These are phyloP conservation scores for Capsicum baccatum DNA, from an alignment of 257 asterid species.

Conservation along the genomic window DNA sequence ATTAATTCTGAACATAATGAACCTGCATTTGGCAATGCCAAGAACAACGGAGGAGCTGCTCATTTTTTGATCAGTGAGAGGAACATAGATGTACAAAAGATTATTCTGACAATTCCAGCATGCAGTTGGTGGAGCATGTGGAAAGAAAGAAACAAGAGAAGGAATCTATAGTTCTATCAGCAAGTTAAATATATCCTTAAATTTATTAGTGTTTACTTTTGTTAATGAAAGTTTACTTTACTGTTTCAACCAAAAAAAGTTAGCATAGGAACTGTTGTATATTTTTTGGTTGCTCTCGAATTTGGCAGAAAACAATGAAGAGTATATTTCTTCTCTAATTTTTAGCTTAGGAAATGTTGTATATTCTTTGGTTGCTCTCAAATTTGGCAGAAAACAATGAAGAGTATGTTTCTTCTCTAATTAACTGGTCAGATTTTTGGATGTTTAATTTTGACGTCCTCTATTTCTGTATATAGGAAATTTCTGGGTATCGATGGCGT, in stretches of 20 bases:
- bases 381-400: not conserved
- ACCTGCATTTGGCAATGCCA: not conserved
- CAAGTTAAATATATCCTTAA: not conserved
- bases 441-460: not conserved
- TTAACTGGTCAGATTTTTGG: not conserved
- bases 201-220: not conserved
- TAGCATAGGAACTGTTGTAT: not conserved
- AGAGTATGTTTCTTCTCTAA: not conserved
- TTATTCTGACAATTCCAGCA: not conserved
- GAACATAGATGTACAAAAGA: not conserved
- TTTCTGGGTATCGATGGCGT: slow-evolving; percentile 45
- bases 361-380: not conserved
- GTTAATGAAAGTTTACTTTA: not conserved
- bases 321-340: not conserved
- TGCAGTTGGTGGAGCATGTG: not conserved
- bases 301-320: not conserved
- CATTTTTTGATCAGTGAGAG: not conserved
- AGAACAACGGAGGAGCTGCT: not conserved
- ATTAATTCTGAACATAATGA: not conserved
- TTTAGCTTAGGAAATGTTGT: not conserved
- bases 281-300: not conserved
- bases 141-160: not conserved
- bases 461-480: slow-evolving; percentile 1
- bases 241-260: not conserved
- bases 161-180: not conserved